These are phyloP conservation scores for Cornus florida DNA, from an alignment of 148 eudicot species.

Conservation along the genomic window DNA sequence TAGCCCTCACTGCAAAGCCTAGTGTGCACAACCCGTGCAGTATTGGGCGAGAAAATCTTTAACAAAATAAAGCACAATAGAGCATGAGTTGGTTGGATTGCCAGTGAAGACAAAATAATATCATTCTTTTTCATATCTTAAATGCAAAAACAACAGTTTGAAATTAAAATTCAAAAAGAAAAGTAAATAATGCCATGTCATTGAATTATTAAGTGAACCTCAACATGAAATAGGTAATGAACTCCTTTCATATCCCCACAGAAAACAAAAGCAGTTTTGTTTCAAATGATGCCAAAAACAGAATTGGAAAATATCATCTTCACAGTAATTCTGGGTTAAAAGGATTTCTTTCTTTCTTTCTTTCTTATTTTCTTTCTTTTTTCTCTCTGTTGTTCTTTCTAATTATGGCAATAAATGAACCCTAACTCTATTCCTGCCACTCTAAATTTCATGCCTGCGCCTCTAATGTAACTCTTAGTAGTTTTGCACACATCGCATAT, in stretches of 20 bases:
- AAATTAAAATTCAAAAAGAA: not conserved
- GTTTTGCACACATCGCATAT: not conserved
- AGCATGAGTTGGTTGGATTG: conserved; percentile 10
- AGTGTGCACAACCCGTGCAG: conserved; percentile 91
- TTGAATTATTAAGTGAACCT: not conserved
- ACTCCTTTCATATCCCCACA: not conserved
- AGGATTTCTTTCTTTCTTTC: too few relatives aligned
- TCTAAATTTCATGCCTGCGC: too few relatives aligned
- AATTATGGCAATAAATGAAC: too few relatives aligned
- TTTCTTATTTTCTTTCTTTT: too few relatives aligned
- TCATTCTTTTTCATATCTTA: not conserved
- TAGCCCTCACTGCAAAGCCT: conserved; percentile 85
- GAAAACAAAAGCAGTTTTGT: too few relatives aligned
- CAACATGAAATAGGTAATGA: not conserved
- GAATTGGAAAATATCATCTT: too few relatives aligned
- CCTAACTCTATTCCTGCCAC: too few relatives aligned
- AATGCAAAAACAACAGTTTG: not conserved
- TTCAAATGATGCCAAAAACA: too few relatives aligned
- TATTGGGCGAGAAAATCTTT: conserved; percentile 82
- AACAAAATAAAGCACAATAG: conserved; percentile 1
- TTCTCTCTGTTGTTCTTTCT: too few relatives aligned
- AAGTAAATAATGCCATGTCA: not conserved
- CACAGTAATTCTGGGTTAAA: too few relatives aligned
- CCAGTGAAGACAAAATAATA: too few relatives aligned
- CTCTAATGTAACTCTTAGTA: not conserved